These are phyloP conservation scores for Phytophthora pseudosyringae DNA, from an alignment of 352 stramenopile genomes.

Conservation along the genomic window DNA sequence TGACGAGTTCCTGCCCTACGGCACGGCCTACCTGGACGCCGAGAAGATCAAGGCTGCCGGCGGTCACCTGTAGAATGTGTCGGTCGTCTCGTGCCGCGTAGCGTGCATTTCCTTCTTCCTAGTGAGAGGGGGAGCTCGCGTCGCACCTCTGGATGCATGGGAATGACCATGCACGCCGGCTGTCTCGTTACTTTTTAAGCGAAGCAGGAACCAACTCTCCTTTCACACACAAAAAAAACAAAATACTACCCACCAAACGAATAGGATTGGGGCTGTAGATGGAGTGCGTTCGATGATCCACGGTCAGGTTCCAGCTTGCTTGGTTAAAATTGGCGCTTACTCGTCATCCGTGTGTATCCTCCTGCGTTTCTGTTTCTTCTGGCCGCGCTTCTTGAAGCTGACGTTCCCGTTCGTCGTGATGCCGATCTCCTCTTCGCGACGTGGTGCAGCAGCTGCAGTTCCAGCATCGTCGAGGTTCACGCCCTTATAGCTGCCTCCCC, in stretches of 20 bases:
- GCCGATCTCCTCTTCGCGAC: conserved; percentile 57
- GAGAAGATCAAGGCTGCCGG: conserved; percentile 87
- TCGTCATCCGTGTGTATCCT: conserved; percentile 63
- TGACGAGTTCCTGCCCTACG: conserved; percentile 91
- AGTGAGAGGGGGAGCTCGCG: conserved; percentile 27
- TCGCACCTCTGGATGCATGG: conserved; percentile 21
- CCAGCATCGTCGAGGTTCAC: conserved; percentile 60
- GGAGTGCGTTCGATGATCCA: background rate
- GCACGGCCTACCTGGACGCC: conserved; percentile 89
- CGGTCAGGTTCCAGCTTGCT: conserved; percentile 5
- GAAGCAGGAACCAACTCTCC: conserved; percentile 28
- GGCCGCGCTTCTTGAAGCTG: conserved; percentile 76
- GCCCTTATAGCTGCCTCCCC: conserved; percentile 85
- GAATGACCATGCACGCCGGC: conserved; percentile 26
- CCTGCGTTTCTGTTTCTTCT: conserved; percentile 76
- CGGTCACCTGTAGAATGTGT: conserved; percentile 73
- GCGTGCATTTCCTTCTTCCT: conserved; percentile 16
- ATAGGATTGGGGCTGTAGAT: conserved; percentile 18
- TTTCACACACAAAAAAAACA: conserved; percentile 23
- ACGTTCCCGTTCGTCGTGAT: conserved; percentile 61
- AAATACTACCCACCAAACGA: conserved; percentile 41
- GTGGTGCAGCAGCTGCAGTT: conserved; percentile 19
- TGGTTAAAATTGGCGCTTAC: conserved; percentile 18
- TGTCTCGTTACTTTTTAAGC: conserved; percentile 34
- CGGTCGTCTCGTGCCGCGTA: conserved; percentile 11